Evolutionary conservation across 371 early-diverging fungal genomes (phyloP), one percentile per base, ranked within the genome.

Genomic region (Mortierella sp.): DNA sequence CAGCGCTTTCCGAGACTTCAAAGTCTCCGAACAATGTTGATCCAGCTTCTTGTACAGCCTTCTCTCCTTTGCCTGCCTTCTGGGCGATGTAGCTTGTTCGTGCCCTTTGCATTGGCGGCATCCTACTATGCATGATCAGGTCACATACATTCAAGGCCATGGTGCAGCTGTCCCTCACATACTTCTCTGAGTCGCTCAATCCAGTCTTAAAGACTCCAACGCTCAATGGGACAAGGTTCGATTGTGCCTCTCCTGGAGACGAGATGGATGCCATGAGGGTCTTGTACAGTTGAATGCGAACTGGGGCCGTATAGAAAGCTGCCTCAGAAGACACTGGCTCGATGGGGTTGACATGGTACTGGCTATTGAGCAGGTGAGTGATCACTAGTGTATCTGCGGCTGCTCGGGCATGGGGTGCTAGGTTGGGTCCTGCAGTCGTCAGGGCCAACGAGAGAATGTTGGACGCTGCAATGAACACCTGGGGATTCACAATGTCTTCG

Each of bases 51-150:
- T 74, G 60, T 16, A 74, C 61, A 24, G 76, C 53, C 40, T 57
- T 63, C 57, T 74, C 68, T 9, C 67, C 73, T 45, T 65, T 65
- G 16, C 51, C 53, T 24, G 49, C 19, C 40, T 65, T 54, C 16
- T 67, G 25, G 10, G 57, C 57, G 29, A 67, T 62, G 3, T 34
- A 34, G 34, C 34, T 34, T 10, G 81, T 79, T 21, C 79, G 40
- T 13, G 71, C 71, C 34, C 87, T 79, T 57, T 85, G 88, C 67
- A 86, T 74, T 34, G 90, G 88, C 54, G 90, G 90, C 66, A 89
- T 45, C 22, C 88, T 79, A 50, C 82, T 61, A 56, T 89, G 90
- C 57, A 79, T 80, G 27, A 88, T 80, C 48, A 88, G 54, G 56
- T 89, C 90, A 61, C 90, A 89, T 19, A 85, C 73, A 1, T 79